Conservation (phyloP, 1,284 basidiomycete genomes). For the Athelia sp. region DNA sequence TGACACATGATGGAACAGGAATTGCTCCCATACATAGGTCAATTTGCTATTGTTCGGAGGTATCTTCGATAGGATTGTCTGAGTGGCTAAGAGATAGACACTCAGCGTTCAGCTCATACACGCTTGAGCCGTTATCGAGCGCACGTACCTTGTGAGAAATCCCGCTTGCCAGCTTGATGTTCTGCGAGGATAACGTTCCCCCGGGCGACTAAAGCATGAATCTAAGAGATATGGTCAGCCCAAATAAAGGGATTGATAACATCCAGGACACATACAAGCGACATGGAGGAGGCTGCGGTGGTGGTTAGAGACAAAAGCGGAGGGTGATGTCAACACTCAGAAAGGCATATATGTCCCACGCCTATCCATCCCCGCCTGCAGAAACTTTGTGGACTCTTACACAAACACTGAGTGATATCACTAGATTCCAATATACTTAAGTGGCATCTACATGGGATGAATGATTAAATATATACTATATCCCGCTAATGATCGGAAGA, state of each 20-base stretch:
- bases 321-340: too few species aligned
- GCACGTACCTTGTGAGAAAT: slow-evolving; percentile 78
- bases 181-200: slow-evolving; percentile 80
- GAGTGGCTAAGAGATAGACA: slow-evolving; percentile 54
- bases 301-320: too few species aligned
- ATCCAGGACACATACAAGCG: slow-evolving; percentile 26
- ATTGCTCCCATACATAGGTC: slow-evolving; percentile 95
- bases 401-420: too few species aligned
- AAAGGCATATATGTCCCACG: too few species aligned
- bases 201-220: slow-evolving; percentile 85
- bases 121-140: not conserved
- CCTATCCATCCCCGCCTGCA: too few species aligned
- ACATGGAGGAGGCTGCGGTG: slow-evolving; percentile 22
- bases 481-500: too few species aligned
- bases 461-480: too few species aligned
- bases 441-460: too few species aligned
- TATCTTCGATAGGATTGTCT: slow-evolving; percentile 92
- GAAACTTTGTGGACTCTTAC: too few species aligned
- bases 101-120: not conserved
- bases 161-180: slow-evolving; percentile 70
- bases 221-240: slow-evolving; percentile 33
- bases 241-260: not conserved
- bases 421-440: too few species aligned
- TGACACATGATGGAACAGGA: slow-evolving; percentile 93
- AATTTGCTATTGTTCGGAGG: slow-evolving; percentile 92